Evolutionary conservation across 495 filamentous ascomycete genomes (phyloP), one percentile per base, ranked within the genome.

Genomic region (Xylaria curta): DNA sequence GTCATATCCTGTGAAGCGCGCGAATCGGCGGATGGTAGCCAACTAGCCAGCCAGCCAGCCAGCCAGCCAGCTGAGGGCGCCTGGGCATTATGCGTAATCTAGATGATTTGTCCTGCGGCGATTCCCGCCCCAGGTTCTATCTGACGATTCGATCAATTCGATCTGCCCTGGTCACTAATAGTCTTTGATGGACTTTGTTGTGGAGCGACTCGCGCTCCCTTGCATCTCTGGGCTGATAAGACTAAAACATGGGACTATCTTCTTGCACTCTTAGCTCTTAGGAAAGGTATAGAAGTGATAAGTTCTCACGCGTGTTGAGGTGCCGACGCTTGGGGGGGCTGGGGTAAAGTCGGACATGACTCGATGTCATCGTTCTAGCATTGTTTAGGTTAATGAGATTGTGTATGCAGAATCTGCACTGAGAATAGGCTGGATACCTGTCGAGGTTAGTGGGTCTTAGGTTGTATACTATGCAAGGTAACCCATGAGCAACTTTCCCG

Each of bases 41-140:
- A 38, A 33, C 42, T 60, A 38, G 46, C 44, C 68, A 38, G 46
- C 44, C 68, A 38, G 46, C 42, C 68, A 38, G 46, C 44, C 68
- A 38, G 46, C 44, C 59, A 38, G 46, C 44, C 59, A 70, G 68
- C 68, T 64, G 59, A 64, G 24, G 46, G 60, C 51, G 21, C 17
- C 47, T 40, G 31, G 47, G 3, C 49, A 47, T 54, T 47, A 67
- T 56, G 49, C 49, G n/a, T 33, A 56, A 67, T 64, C 44, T 33
- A 59, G 12, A 64, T 51, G 68, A 70, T 56, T 19, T 56, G 59
- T 42, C 49, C 10, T 36, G 47, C 47, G 65, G 33, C 33, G 28
- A 67, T 31, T 54, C 47, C n/a, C 8, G 38, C 38, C 38, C 38
- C 12, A 26, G 44, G 33, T 40, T 33, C 49, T 47, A 46, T 19